Evolutionary conservation across 768 basidiomycete genomes (phyloP), one percentile per base, ranked within the genome.

Genomic region (Hypsizygus marmoreus): DNA sequence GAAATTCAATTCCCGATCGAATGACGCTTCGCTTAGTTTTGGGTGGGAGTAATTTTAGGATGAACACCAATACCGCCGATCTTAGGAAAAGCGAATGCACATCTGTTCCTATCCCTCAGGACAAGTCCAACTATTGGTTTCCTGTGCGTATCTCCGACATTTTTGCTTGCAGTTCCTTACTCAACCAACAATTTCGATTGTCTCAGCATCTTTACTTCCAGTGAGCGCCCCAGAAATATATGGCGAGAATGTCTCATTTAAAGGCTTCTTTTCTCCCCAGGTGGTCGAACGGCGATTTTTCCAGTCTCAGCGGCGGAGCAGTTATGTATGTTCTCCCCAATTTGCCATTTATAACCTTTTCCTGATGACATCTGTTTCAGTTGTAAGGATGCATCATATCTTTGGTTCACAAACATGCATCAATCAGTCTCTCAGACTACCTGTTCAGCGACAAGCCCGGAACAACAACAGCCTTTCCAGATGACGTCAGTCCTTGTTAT

Each of bases 101-200:
- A 2, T 75, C 78, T n/a, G 66, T 74, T 45, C 77, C 77, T 29
- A 79, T 81, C 55, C 64, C 67, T 12, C 63, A 81, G 61, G 77
- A 79, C 62, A 76, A 79, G 51, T 77, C 74, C 14, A 70, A 66
- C 40, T 80, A 79, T 50, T 79, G 77, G 77, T 72, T 73, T 50
- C 75, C 76, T 37, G 75, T 76, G 50, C 35, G 72, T 66, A 7
- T 26, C 40, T 8, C 13, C 25, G 33, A 23, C 6, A 32, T 33
- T 51, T 43, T 24, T 26, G n/a, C 9, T 10, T 8, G 6, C 29
- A 26, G 14, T 40, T n/a, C n/a, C 25, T 44, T 10, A 40, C 26
- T n/a, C 13, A 41, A 37, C 19, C 24, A 36, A 37, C 56, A 14
- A 49, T 43, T 29, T 56, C 12, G 13, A 28, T 24, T n/a, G 43